These are phyloP conservation scores for Chlorophyllum brunneum DNA, from an alignment of 768 basidiomycete genomes.

Conservation along the genomic window DNA sequence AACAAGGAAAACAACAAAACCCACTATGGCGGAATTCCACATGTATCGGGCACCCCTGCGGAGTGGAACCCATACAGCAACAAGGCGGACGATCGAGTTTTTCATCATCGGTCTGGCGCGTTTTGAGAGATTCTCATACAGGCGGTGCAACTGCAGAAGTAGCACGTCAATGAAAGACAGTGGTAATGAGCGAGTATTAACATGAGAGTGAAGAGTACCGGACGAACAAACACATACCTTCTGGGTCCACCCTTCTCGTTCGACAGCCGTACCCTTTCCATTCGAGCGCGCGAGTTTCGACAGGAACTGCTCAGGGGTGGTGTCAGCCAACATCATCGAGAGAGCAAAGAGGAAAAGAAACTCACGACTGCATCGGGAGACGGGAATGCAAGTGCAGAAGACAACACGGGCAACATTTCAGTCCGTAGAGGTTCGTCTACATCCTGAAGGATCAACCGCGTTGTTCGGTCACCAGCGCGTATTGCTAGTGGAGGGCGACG, in stretches of 20 bases:
- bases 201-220: too few relatives aligned
- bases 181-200: too few relatives aligned
- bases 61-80: too few relatives aligned
- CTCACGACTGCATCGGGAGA: not conserved
- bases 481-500: not conserved
- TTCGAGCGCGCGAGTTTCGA: not conserved
- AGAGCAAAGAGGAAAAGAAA: not conserved
- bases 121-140: too few relatives aligned
- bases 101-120: too few relatives aligned
- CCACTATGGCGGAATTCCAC: too few relatives aligned
- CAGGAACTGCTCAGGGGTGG: not conserved
- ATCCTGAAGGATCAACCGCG: not conserved
- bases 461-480: not conserved
- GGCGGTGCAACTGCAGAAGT: too few relatives aligned
- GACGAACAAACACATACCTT: not conserved
- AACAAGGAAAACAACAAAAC: too few relatives aligned
- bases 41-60: too few relatives aligned
- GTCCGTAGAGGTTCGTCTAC: not conserved
- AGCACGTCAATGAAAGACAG: too few relatives aligned
- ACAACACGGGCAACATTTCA: not conserved
- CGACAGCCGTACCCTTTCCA: not conserved
- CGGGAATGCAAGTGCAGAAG: not conserved
- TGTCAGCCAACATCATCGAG: not conserved
- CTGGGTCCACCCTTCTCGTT: not conserved
- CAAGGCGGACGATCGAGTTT: too few relatives aligned